Percentiles rank a stretch among this genome's conserved stretches.
Evolutionary conservation across 139 green algal species (phyloP).

Genomic region (Microglena sp.): DNA sequence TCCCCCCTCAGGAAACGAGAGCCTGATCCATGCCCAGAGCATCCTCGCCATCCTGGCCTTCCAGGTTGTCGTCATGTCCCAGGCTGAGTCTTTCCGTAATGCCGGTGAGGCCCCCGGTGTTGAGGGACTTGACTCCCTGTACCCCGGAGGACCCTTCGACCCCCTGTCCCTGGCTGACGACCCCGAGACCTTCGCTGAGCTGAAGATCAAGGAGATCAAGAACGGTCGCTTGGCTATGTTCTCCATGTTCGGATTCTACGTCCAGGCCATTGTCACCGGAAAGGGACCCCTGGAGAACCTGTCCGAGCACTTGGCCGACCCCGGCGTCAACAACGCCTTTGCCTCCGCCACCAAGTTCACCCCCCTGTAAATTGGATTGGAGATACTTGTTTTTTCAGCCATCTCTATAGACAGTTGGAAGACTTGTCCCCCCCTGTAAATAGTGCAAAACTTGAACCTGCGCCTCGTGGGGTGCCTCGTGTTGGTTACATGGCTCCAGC

Average conservation of each 20-base stretch:
- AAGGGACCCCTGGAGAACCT: constrained; percentile 45
- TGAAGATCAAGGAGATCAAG: constrained; percentile 60
- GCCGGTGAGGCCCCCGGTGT: constrained; percentile 74
- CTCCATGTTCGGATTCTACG: constrained; percentile 55
- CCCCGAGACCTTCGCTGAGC: constrained; percentile 83
- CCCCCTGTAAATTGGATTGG: constrained; percentile 20
- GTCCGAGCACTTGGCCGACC: constrained; percentile 68
- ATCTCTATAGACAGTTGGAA: too few relatives aligned
- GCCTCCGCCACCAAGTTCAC: constrained; percentile 52
- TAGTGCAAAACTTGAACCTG: too few relatives aligned
- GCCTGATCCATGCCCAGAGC: constrained; percentile 80
- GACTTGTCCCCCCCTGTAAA: too few relatives aligned
- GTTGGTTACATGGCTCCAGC: too few relatives aligned
- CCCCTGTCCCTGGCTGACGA: constrained; percentile 91
- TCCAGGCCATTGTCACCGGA: constrained; percentile 46
- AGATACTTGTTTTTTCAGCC: too few relatives aligned
- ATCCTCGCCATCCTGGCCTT: constrained; percentile 73
- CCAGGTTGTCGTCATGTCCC: constrained; percentile 84
- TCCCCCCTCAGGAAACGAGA: constrained; percentile 12
- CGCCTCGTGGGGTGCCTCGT: background rate
- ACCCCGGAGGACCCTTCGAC: constrained; percentile 72
- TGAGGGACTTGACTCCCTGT: constrained; percentile 20
- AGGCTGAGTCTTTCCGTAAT: constrained; percentile 86
- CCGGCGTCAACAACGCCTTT: constrained; percentile 56
- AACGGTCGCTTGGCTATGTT: constrained; percentile 31